phyloP scores from a whole-genome alignment of 176 grass and related monocot genomes.

The Oryza nivara region DNA sequence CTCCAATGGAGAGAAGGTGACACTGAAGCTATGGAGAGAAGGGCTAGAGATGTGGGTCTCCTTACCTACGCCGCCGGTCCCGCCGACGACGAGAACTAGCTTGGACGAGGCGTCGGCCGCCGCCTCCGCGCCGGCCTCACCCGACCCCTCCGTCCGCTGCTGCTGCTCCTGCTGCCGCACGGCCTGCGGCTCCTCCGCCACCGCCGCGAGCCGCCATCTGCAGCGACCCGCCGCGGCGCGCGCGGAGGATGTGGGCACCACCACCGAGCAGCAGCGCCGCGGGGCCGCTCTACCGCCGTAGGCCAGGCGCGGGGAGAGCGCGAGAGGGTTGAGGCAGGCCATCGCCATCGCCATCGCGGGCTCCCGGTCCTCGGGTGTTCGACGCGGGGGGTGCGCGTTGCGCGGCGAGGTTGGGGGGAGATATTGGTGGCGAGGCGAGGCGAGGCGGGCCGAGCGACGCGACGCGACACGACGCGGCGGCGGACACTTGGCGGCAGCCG shows the following conservation, averaged over 20 bases:
- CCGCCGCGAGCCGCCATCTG: constrained; percentile 32
- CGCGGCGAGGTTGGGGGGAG: not conserved
- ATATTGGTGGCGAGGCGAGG: constrained; percentile 1
- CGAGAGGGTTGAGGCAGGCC: constrained; percentile 14
- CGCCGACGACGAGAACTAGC: constrained; percentile 79
- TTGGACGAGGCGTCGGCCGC: constrained; percentile 53
- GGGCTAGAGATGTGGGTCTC: not conserved
- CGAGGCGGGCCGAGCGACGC: not conserved
- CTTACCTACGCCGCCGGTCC: constrained; percentile 79
- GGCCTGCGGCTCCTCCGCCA: constrained; percentile 36
- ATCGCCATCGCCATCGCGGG: not conserved
- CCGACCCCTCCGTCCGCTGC: constrained; percentile 22
- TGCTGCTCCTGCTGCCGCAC: constrained; percentile 50
- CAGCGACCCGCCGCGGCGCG: constrained; percentile 20
- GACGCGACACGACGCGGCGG: not conserved
- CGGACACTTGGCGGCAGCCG: not conserved
- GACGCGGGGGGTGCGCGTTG: not conserved
- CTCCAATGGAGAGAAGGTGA: not conserved
- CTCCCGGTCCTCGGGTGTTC: not conserved
- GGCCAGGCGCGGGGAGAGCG: constrained; percentile 12
- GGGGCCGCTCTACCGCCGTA: not conserved
- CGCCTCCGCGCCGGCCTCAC: constrained; percentile 13
- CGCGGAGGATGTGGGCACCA: not conserved
- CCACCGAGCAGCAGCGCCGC: not conserved
- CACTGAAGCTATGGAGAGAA: no score